These are phyloP conservation scores for Xylaria sp. DNA, from an alignment of 2,329 filamentous ascomycete genomes.

Conservation along the genomic window DNA sequence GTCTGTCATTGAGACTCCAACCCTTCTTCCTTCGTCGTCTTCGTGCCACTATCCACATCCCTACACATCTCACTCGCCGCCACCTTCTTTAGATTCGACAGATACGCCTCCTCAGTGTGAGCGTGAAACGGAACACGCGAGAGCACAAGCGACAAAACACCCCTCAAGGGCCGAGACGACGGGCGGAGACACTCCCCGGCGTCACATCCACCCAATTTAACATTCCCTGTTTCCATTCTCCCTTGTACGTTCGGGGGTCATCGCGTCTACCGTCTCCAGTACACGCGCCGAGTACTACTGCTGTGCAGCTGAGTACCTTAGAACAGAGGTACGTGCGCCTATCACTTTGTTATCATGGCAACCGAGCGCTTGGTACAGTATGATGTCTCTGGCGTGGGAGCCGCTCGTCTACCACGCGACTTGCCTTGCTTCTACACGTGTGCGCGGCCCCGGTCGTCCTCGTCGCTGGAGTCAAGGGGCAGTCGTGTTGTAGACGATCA, in stretches of 20 bases:
- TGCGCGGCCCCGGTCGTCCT: slow-evolving; percentile 15
- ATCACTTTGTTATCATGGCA: slow-evolving; percentile 17
- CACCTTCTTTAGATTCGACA: not conserved
- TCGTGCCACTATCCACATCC: slow-evolving; percentile 14
- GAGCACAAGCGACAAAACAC: slow-evolving; percentile 19
- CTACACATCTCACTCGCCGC: slow-evolving; percentile 13
- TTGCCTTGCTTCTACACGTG: slow-evolving; percentile 10
- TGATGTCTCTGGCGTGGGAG: slow-evolving; percentile 13
- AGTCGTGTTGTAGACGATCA: slow-evolving; percentile 14
- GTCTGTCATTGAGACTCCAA: slow-evolving; percentile 6
- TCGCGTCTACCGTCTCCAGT: slow-evolving; percentile 22
- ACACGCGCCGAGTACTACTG: slow-evolving; percentile 18
- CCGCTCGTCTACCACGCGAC: slow-evolving; percentile 15
- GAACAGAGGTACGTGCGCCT: slow-evolving; percentile 28
- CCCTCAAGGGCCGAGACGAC: slow-evolving; percentile 17
- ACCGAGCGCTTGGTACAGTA: slow-evolving; percentile 18
- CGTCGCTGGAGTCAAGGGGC: slow-evolving; percentile 10
- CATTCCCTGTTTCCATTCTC: slow-evolving; percentile 40
- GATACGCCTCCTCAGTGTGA: not conserved
- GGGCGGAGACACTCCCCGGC: slow-evolving; percentile 28
- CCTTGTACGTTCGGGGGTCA: slow-evolving; percentile 9
- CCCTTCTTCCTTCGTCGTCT: slow-evolving; percentile 3
- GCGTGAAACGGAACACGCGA: slow-evolving; percentile 24
- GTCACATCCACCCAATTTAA: slow-evolving; percentile 43
- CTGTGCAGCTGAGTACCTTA: not conserved